A percentile compares a stretch with the other conserved stretches of the same genome.
Conservation (phyloP, 495 filamentous ascomycete genomes). For the Lepidopterella palustris region DNA sequence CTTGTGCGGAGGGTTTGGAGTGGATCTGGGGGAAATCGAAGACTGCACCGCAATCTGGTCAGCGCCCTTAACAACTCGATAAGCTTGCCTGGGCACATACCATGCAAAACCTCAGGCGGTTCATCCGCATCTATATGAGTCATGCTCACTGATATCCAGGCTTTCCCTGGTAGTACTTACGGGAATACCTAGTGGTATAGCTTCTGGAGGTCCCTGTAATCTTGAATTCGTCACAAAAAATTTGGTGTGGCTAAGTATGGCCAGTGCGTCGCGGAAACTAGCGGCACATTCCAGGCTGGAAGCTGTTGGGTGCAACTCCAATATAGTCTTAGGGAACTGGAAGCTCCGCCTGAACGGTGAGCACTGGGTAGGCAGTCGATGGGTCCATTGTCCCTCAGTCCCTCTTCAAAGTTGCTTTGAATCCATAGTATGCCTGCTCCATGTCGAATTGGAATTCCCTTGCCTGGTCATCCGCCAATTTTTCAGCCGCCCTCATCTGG, state of each 20-base stretch:
- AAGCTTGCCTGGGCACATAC: neutral
- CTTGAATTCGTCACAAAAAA: too few relatives aligned
- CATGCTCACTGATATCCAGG: too few relatives aligned
- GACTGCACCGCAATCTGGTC: slow-evolving; percentile 27
- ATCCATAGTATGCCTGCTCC: slow-evolving; percentile 84
- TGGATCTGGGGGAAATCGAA: slow-evolving; percentile 46
- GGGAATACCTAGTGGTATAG: too few relatives aligned
- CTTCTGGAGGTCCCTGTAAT: too few relatives aligned
- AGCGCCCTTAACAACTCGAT: neutral
- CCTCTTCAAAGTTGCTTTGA: slow-evolving; percentile 61
- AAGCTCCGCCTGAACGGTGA: too few relatives aligned
- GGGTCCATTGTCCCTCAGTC: too few relatives aligned
- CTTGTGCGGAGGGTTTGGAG: slow-evolving; percentile 37
- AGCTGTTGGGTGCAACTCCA: neutral
- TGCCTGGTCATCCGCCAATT: slow-evolving; percentile 78
- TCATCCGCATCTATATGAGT: too few relatives aligned
- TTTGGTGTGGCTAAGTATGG: neutral
- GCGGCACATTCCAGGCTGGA: neutral
- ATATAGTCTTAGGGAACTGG: too few relatives aligned
- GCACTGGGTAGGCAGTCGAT: too few relatives aligned
- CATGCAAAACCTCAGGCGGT: neutral
- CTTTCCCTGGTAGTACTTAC: too few relatives aligned
- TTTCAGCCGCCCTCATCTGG: slow-evolving; percentile 92
- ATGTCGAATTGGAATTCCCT: slow-evolving; percentile 84
- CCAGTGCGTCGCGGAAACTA: neutral